Percentiles rank a stretch among this genome's conserved stretches.
phyloP scores from a whole-genome alignment of 352 stramenopile species.

The Phytophthora pseudosyringae region DNA sequence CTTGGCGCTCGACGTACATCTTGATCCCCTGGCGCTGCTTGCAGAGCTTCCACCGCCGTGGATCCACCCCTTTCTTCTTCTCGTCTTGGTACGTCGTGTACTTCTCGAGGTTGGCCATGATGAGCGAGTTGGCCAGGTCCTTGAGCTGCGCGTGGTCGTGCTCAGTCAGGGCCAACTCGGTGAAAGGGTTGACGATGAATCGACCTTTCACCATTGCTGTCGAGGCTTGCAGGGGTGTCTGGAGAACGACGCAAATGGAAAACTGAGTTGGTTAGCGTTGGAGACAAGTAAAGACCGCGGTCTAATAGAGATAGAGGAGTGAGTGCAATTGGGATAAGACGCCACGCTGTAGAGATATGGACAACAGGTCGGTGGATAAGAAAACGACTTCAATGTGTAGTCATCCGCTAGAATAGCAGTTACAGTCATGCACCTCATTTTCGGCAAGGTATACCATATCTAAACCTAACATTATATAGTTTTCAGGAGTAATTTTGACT shows the following conservation, averaged over 20 bases:
- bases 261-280: conserved; percentile 10
- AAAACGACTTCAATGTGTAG: not conserved
- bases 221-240: not conserved
- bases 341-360: not conserved
- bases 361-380: conserved; percentile 1
- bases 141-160: conserved; percentile 32
- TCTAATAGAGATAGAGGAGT: not conserved
- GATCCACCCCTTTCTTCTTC: conserved; percentile 34
- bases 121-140: conserved; percentile 30
- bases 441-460: too few species aligned
- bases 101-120: conserved; percentile 34
- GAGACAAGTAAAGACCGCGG: not conserved
- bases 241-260: conserved; percentile 6
- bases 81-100: conserved; percentile 31
- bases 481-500: too few species aligned
- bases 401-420: too few species aligned
- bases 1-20: conserved; percentile 38
- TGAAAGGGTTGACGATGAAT: conserved; percentile 42
- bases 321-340: conserved; percentile 1
- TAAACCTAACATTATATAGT: too few species aligned
- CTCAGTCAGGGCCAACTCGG: conserved; percentile 24
- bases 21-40: conserved; percentile 48
- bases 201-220: conserved; percentile 32
- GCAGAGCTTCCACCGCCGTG: conserved; percentile 44
- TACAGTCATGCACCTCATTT: too few species aligned